Conservation (phyloP, 2,329 filamentous ascomycete species). For the Xylaria sp. region DNA sequence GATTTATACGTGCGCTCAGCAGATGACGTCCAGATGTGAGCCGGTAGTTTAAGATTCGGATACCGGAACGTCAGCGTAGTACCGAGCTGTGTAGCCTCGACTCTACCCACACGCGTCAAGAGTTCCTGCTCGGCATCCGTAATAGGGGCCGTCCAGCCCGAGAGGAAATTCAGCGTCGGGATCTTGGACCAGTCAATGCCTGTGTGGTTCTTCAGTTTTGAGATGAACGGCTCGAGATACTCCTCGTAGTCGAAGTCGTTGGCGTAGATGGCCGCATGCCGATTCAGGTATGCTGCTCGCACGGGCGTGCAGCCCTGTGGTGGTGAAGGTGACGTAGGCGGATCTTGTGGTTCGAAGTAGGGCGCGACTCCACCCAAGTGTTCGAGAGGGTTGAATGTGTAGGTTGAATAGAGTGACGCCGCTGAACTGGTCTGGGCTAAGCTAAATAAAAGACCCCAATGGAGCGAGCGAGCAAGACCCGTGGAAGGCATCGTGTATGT, state of each 20-base stretch:
- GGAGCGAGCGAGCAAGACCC: constrained; percentile 1
- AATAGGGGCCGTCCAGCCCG: constrained; percentile 66
- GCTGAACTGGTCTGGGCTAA: constrained; percentile 26
- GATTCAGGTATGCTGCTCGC: constrained; percentile 65
- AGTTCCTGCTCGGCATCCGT: constrained; percentile 67
- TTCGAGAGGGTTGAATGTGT: constrained; percentile 64
- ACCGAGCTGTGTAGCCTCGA: constrained; percentile 70
- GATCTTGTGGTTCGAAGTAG: constrained; percentile 66
- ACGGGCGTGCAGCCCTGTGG: constrained; percentile 63
- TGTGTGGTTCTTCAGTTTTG: constrained; percentile 69
- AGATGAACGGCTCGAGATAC: constrained; percentile 66
- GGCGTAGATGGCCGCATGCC: constrained; percentile 70
- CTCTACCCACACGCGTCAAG: constrained; percentile 69
- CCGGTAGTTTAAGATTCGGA: constrained; percentile 62
- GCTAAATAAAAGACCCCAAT: constrained; percentile 28
- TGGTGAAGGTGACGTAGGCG: constrained; percentile 55
- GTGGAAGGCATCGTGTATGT: constrained; percentile 22
- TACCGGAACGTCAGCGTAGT: constrained; percentile 69
- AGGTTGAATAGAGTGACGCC: constrained; percentile 56
- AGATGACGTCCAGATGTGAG: constrained; percentile 70
- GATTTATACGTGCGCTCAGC: constrained; percentile 70
- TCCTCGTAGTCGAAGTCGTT: constrained; percentile 69
- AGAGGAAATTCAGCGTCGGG: constrained; percentile 66
- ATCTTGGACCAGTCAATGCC: constrained; percentile 66
- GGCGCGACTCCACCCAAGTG: constrained; percentile 67